Evolutionary conservation across 164 flowering plant species (phyloP), one percentile per base, ranked within the genome.

Genomic region (Sextonia rubra): DNA sequence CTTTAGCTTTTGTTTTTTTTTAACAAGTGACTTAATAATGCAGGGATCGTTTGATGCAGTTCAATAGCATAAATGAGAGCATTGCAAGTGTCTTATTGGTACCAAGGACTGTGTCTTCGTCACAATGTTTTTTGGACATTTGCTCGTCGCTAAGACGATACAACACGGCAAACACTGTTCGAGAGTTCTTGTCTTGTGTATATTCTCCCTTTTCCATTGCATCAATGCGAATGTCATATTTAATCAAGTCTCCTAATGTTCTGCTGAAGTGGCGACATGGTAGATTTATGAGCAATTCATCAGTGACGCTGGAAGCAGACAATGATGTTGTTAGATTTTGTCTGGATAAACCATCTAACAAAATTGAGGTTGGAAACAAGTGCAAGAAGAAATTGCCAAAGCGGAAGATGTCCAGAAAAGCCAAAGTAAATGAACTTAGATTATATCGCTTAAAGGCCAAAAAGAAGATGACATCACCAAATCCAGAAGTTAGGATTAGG

Each of bases 391-490:
- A 12, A 68, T 24, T 23, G 12, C 87, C 81, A 74, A 74, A 78
- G 49, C 70, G 32, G 27, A 86, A 85, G 74, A 80, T 81, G 84
- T 89, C 93, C 12, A 87, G 75, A 70, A 92, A 85, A 82, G 87
- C 84, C 20, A 94, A 91, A 76, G 27, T 87, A 60, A 94, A 92
- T 68, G 97, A 94, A 77, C 89, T 94, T 49, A 84, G 88, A 74
- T 81, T 88, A 65, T 94, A 86, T 70, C 89, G 97, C 14, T 73
- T 92, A 24, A 87, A 86, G 80, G 97, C 97, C 6, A 91, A 87
- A 75, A 92, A 88, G 89, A 94, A 90, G 88, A 90, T 92, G 86
- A 88, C 77, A 23, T 91, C 97, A 75, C 93, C 98, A 4, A 91
- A 91, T 80, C 97, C 97, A 30, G 92, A 89, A 90, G 97, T 94